Evolutionary conservation across 176 grass and related monocot species (phyloP), one percentile per base, ranked within the genome.

Genomic region (Avena insularis): DNA sequence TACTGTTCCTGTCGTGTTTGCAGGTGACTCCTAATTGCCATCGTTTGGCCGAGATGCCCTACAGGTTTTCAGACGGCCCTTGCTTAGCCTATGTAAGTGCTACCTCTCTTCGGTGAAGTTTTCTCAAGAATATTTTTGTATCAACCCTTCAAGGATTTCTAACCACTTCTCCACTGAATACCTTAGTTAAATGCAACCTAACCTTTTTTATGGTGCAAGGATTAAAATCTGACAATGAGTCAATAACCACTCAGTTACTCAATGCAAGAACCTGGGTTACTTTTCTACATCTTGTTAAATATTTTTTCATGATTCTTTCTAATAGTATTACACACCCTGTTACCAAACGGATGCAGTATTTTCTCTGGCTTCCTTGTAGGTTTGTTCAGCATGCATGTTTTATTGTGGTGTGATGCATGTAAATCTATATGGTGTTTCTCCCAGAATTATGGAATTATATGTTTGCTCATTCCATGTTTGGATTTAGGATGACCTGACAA

Each of bases 11-110:
- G 43, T 96, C 96, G 12, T 86, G 85, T 86, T 83, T 96, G 75
- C 96, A 90, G 45, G 89, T 98, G 71, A 94, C 96, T 81, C 87
- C 88, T 87, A 98, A 98, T 72, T 88, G 78, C 66, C 96, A 98
- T 82, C 91, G 93, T 60, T 85, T 95, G 50, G 74, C 68, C 14
- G 96, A 98, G 82, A 91, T 91, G 17, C 81, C 80, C 72, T 82
- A 87, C 86, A 81, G 74, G 48, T 78, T 88, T 90, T 81, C 93
- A 84, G 96, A 98, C 82, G 93, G 90, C 20, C 90, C 95, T 19
- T 87, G 88, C 12, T 85, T 98, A 79, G 50, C 78, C 87, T 98
- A 95, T 95, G 96, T 98, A 88, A 95, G 93, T 77, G 48, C 20
- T 71, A 64, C 5, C 17, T 63, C 49, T 59, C 38, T 70, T 51